A percentile compares a stretch with the other conserved stretches of the same genome.
Evolutionary conservation across 1,284 basidiomycete genomes (phyloP).

Genomic region (Wolfiporia cocos): DNA sequence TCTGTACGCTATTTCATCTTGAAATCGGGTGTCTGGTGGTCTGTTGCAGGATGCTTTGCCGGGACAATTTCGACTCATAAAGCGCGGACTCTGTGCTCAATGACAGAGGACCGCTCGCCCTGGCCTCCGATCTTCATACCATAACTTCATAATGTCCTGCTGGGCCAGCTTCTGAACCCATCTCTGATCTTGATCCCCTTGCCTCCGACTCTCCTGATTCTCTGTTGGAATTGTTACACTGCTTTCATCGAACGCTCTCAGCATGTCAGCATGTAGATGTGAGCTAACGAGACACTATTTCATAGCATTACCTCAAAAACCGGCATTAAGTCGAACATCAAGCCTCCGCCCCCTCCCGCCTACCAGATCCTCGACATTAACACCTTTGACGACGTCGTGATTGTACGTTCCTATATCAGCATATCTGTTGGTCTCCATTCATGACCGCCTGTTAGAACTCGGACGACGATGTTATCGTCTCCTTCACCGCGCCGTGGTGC

Average conservation of each 20-base stretch:
- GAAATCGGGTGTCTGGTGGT: no score
- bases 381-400: constrained; percentile 73
- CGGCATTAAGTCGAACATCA: constrained; percentile 81
- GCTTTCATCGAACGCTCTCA: no score
- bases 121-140: no score
- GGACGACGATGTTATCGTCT: constrained; percentile 81
- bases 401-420: constrained; percentile 32
- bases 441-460: constrained; percentile 43
- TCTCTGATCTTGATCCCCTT: neutral
- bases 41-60: no score
- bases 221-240: neutral
- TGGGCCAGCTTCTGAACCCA: no score
- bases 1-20: no score
- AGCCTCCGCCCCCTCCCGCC: constrained; percentile 75
- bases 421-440: constrained; percentile 1
- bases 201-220: constrained; percentile 1
- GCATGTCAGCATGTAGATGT: no score
- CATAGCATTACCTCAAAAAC: constrained; percentile 68
- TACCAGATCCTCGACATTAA: constrained; percentile 63
- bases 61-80: no score
- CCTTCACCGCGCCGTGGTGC: constrained; percentile 89
- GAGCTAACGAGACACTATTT: neutral
- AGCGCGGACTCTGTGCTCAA: no score
- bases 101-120: no score
- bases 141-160: no score